phyloP scores from a whole-genome alignment of 306 rosid genomes.

The Malus asiatica region DNA sequence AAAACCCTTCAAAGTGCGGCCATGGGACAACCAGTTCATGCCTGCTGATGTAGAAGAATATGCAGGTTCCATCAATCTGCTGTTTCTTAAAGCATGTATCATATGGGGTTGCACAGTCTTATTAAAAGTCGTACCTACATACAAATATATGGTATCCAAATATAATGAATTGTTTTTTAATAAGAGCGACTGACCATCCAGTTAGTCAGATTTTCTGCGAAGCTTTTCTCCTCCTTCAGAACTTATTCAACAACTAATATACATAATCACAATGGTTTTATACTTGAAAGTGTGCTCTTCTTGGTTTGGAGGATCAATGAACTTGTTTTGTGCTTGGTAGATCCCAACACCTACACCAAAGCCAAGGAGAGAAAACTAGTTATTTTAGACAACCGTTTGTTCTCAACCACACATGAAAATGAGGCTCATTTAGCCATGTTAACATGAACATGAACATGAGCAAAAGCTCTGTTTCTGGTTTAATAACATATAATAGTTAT shows the following conservation, averaged over 20 bases:
- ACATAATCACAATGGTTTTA: not conserved
- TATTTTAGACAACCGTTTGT: constrained; percentile 1
- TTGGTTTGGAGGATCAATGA: constrained; percentile 1
- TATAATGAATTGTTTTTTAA: too few relatives aligned
- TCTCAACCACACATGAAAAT: not conserved
- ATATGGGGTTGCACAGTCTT: too few relatives aligned
- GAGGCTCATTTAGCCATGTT: not conserved
- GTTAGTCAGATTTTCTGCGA: accelerated
- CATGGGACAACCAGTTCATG: constrained; percentile 11
- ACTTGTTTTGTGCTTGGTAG: not conserved
- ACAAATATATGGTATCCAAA: not conserved
- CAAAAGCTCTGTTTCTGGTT: not conserved
- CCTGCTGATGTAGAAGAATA: not conserved
- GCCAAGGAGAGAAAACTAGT: not conserved
- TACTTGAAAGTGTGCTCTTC: not conserved
- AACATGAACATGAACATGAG: not conserved
- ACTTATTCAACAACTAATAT: not conserved
- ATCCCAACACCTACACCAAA: constrained; percentile 14
- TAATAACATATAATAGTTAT: not conserved
- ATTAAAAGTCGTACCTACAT: too few relatives aligned
- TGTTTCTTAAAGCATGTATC: not conserved
- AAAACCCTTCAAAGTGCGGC: constrained; percentile 14
- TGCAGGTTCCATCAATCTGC: not conserved
- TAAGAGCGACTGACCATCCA: too few relatives aligned
- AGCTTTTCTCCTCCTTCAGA: not conserved